Evolutionary conservation across 805 yeast species (phyloP).

Genomic region (Ogataea paradorogensis): DNA sequence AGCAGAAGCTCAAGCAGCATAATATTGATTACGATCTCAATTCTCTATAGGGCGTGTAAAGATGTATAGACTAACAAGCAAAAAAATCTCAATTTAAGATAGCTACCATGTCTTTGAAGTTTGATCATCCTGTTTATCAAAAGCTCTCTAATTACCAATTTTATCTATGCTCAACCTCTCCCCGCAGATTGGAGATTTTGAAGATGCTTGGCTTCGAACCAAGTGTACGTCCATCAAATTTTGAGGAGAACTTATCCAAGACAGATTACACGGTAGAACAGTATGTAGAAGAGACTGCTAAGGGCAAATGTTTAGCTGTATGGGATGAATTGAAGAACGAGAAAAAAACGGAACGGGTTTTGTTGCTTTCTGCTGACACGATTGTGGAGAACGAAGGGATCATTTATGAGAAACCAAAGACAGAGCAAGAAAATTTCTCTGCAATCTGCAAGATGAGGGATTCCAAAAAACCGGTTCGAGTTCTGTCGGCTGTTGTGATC

Average conservation of each 20-base stretch:
- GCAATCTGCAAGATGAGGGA: slow-evolving; percentile 49
- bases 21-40: slow-evolving; percentile 54
- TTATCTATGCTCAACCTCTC: slow-evolving; percentile 81
- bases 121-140: slow-evolving; percentile 34
- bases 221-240: slow-evolving; percentile 58
- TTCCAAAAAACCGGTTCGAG: slow-evolving; percentile 42
- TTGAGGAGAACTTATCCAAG: slow-evolving; percentile 75
- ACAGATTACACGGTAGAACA: slow-evolving; percentile 42
- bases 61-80: slow-evolving; percentile 1
- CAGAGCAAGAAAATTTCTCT: slow-evolving; percentile 45
- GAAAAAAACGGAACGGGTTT: slow-evolving; percentile 13
- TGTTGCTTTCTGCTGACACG: slow-evolving; percentile 75
- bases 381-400: slow-evolving; percentile 55
- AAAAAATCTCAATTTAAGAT: neutral
- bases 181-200: slow-evolving; percentile 74
- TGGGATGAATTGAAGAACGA: slow-evolving; percentile 36
- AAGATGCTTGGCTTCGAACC: slow-evolving; percentile 51
- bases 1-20: slow-evolving; percentile 46
- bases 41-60: slow-evolving; percentile 19
- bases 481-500: slow-evolving; percentile 53
- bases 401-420: slow-evolving; percentile 80
- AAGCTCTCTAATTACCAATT: slow-evolving; percentile 33
- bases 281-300: slow-evolving; percentile 73
- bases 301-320: slow-evolving; percentile 64
- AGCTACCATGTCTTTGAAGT: slow-evolving; percentile 12